These are phyloP conservation scores for Fusarium gaditjirri DNA, from an alignment of 2,329 filamentous ascomycete species.

Conservation along the genomic window DNA sequence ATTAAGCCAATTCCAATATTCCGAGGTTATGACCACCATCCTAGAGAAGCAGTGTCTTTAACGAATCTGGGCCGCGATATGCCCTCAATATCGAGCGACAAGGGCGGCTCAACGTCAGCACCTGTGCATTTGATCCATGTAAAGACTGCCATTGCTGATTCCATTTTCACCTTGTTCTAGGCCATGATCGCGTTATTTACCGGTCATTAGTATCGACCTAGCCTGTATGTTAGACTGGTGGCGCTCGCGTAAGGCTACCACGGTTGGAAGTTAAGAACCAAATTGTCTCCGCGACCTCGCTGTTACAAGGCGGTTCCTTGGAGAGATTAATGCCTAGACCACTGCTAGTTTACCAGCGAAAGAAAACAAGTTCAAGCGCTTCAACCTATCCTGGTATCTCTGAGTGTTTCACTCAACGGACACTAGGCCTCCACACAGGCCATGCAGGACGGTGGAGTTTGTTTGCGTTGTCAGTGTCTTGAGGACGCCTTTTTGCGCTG, in stretches of 20 bases:
- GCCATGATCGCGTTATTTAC: constrained; percentile 30
- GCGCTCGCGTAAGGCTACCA: constrained; percentile 33
- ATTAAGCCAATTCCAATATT: constrained; percentile 10
- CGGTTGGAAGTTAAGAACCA: constrained; percentile 10
- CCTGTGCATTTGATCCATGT: neutral
- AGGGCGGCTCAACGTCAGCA: neutral
- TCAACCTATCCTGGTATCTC: neutral
- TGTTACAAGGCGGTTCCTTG: constrained; percentile 40
- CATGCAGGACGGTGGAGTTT: constrained; percentile 26
- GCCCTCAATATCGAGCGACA: neutral
- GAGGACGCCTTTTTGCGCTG: constrained; percentile 31
- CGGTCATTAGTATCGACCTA: constrained; percentile 16
- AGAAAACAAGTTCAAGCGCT: constrained; percentile 21
- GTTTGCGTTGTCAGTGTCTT: constrained; percentile 21
- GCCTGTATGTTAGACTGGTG: constrained; percentile 25
- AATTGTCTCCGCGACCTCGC: neutral
- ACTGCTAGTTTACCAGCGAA: constrained; percentile 20
- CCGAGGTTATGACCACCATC: neutral
- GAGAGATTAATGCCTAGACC: constrained; percentile 23
- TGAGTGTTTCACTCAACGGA: constrained; percentile 20
- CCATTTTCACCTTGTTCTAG: constrained; percentile 31
- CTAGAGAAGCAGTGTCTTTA: neutral
- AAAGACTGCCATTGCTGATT: constrained; percentile 5
- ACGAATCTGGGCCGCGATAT: constrained; percentile 7
- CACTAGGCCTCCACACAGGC: constrained; percentile 22